Conservation (phyloP, 2,329 filamentous ascomycete genomes). For the Aquanectria penicillioides region DNA sequence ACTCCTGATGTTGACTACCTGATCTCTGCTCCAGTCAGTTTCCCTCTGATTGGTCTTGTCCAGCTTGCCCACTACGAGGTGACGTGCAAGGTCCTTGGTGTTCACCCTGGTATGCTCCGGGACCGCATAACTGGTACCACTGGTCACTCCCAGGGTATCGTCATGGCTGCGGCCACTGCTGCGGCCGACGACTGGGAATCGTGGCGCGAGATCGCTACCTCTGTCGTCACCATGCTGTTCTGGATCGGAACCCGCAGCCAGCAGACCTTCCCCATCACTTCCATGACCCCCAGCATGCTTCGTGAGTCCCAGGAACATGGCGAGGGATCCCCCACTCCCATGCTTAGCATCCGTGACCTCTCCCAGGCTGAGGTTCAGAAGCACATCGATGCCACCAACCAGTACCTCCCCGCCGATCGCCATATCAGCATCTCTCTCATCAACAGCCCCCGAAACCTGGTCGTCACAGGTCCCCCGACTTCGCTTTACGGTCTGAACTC, state of each 20-base stretch:
- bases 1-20: conserved; percentile 96
- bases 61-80: conserved; percentile 97
- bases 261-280: conserved; percentile 95
- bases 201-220: conserved; percentile 81
- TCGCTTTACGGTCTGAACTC: conserved; percentile 96
- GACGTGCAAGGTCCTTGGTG: conserved; percentile 89
- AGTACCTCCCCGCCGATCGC: conserved; percentile 90
- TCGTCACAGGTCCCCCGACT: conserved; percentile 94
- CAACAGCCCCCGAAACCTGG: conserved; percentile 96
- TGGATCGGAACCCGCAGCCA: conserved; percentile 98
- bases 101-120: conserved; percentile 87
- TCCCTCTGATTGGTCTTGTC: conserved; percentile 94
- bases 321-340: conserved; percentile 94
- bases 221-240: conserved; percentile 92
- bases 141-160: conserved; percentile 95
- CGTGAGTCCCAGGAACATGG: conserved; percentile 94
- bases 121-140: conserved; percentile 88
- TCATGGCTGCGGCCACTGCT: conserved; percentile 91
- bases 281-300: conserved; percentile 87
- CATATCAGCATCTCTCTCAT: conserved; percentile 96
- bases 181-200: conserved; percentile 94
- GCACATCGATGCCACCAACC: conserved; percentile 96
- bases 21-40: conserved; percentile 92
- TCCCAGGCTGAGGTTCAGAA: conserved; percentile 89
- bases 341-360: conserved; percentile 96